Evolutionary conservation across 371 early-diverging fungal genomes (phyloP), one percentile per base, ranked within the genome.

Genomic region (Syncephalis plumigaleata): DNA sequence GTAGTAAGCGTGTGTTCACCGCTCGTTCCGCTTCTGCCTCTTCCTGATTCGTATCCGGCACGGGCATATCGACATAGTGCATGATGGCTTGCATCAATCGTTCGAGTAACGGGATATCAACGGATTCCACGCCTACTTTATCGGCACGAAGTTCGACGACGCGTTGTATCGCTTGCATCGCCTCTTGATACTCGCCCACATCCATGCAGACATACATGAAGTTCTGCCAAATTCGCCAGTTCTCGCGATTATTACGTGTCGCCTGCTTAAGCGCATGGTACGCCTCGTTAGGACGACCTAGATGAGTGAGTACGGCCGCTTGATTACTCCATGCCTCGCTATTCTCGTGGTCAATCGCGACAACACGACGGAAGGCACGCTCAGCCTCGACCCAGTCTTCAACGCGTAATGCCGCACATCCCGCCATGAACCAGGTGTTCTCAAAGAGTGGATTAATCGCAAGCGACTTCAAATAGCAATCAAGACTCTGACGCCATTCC

Each of bases 311-410:
- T 36, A 85, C 76, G 3, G 87, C 77, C 0, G 92, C 88, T 49
- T 95, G 60, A 60, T 97, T 97, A 58, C 81, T 95, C 94, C 95
- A 96, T 25, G 92, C 92, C 63, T 94, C 95, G 24, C 82, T 84
- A 55, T 92, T 90, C 51, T 81, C 79, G 42, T 62, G 55, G 52
- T 91, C 85, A 24, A 97, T 54, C 11, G 68, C 51, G 5, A 84
- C 79, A 7, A 75, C 78, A 31, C 79, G 79, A 38, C 68, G 62
- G 65, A 94, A 95, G 3, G 92, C 87, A 16, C 67, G 56, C 16
- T 64, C 53, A 5, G 85, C 91, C 3, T 63, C 61, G 15, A 79
- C 78, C 81, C 81, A 92, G 24, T 87, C 73, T 49, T 79, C 76
- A 9, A 65, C 48, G 17, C 77, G 78, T 75, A 95, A 73, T 1